Percentiles rank a stretch among this genome's conserved stretches.
Conservation (phyloP, 352 stramenopile genomes). For the Aphanomyces cochlioides region DNA sequence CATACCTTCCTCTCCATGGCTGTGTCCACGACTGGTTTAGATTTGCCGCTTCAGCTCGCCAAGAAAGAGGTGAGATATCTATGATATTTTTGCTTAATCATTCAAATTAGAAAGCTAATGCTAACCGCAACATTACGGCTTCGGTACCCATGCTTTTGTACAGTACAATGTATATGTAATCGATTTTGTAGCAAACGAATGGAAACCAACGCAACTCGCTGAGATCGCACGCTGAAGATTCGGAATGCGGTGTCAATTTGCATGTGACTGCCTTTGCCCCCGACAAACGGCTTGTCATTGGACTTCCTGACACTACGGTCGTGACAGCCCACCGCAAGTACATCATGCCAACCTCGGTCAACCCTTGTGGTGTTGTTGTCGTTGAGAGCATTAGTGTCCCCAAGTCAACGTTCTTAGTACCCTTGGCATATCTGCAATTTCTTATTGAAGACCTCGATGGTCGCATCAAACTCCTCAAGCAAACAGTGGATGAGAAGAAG, state of each 20-base stretch:
- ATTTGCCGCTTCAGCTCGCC: background rate
- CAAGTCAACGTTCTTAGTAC: constrained; percentile 63
- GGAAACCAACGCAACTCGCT: background rate
- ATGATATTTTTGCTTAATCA: background rate
- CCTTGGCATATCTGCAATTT: constrained; percentile 69
- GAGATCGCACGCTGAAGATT: background rate
- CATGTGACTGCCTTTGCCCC: constrained; percentile 23
- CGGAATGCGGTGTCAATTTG: background rate
- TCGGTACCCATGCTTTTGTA: too few relatives aligned
- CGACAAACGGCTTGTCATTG: constrained; percentile 3
- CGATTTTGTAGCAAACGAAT: background rate
- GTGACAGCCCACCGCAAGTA: constrained; percentile 78
- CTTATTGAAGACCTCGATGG: constrained; percentile 62
- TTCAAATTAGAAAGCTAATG: background rate
- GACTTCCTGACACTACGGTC: constrained; percentile 51
- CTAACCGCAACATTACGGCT: too few relatives aligned
- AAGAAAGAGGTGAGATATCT: constrained; percentile 7
- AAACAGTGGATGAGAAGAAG: constrained; percentile 43
- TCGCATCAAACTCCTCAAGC: constrained; percentile 45
- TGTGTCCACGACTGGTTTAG: background rate
- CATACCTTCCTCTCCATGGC: constrained; percentile 10
- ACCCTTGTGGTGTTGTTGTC: constrained; percentile 49
- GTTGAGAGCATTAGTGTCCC: constrained; percentile 78
- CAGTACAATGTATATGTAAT: too few relatives aligned
- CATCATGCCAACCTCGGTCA: constrained; percentile 59